Base-by-base conservation (phyloP, 805 yeast genomes). In the Zygotorulaspora florentina region DNA sequence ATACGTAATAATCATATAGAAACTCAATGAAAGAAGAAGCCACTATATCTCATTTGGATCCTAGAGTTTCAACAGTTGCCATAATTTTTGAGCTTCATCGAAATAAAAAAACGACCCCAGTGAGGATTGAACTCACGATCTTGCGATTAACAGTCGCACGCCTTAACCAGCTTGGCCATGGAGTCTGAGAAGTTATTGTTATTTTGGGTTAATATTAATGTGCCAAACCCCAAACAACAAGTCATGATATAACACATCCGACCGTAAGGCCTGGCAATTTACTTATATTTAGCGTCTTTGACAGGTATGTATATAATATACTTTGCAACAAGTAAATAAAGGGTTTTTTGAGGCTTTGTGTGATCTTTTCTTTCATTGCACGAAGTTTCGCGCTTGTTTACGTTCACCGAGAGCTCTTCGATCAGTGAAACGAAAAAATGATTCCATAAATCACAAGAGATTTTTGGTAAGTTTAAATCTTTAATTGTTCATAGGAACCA, bases 141-240 rank as follows among this genome's bases (percentile, higher is more conserved):
- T 73, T 73, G 76, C 76, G 77, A 73, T 73, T 73, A 73, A 73
- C 77, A 72, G 75, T 70, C 75, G 75, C 75, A 71, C 74, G 76
- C 76, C 76, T 72, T 72, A 71, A 66, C 76, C 75, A 72, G 66
- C 76, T 72, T 72, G 76, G 76, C 75, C 75, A 71, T 71, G 72
- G 62, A 69, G 73, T 69, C 74, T 20, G 29, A 9, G 13, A 39
- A 35, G 20, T 25, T 27, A 7, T 17, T 29, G 33, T 29, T 29
- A 9, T 29, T 12, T 29, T 8, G 4, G 6, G 8, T 5, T 5
- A 13, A 4, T 8, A 29, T 12, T 29, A 5, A 29, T 12, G 4
- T 20, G 4, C 4, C 25, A 20, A 4, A 20, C 25, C 7, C 25
- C 25, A 20, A 20, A 4, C 4, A 20, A 20, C 4, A 7, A 20